A percentile compares a stretch with the other conserved stretches of the same genome.
These are phyloP conservation scores for Penicillium sp. DNA, from an alignment of 2,329 filamentous ascomycete genomes.

Conservation along the genomic window DNA sequence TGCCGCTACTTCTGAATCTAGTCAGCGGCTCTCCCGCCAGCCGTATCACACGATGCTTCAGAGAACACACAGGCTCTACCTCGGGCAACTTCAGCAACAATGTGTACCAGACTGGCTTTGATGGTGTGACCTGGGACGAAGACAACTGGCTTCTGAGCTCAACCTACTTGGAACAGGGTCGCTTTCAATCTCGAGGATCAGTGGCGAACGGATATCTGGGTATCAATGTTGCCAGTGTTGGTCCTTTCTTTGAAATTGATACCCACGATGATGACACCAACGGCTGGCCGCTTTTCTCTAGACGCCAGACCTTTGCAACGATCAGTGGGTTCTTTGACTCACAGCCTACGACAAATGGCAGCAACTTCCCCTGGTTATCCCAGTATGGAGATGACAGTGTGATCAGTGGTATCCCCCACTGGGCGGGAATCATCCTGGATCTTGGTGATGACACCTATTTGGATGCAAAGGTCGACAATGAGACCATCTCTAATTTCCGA, in stretches of 20 bases:
- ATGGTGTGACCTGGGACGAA: conserved; percentile 58
- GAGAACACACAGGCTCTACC: conserved; percentile 16
- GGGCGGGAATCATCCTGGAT: conserved; percentile 59
- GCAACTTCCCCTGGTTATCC: conserved; percentile 66
- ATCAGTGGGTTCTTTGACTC: conserved; percentile 66
- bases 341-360: conserved; percentile 57
- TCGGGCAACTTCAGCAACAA: conserved; percentile 17
- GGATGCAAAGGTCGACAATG: conserved; percentile 59
- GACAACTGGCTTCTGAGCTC: conserved; percentile 57
- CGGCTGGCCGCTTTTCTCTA: conserved; percentile 66
- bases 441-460: conserved; percentile 54
- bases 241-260: conserved; percentile 63
- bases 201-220: conserved; percentile 65
- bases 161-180: conserved; percentile 54
- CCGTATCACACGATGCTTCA: conserved; percentile 23
- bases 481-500: conserved; percentile 59
- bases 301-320: conserved; percentile 64
- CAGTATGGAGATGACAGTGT: conserved; percentile 70
- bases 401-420: conserved; percentile 69
- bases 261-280: conserved; percentile 55
- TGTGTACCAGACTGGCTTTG: conserved; percentile 51
- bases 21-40: conserved; percentile 11
- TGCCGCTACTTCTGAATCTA: conserved; percentile 17
- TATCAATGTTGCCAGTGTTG: conserved; percentile 61
- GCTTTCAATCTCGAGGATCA: conserved; percentile 60